Evolutionary conservation across 106 monocot species (phyloP), one percentile per base, ranked within the genome.

Genomic region (Allium sativum): DNA sequence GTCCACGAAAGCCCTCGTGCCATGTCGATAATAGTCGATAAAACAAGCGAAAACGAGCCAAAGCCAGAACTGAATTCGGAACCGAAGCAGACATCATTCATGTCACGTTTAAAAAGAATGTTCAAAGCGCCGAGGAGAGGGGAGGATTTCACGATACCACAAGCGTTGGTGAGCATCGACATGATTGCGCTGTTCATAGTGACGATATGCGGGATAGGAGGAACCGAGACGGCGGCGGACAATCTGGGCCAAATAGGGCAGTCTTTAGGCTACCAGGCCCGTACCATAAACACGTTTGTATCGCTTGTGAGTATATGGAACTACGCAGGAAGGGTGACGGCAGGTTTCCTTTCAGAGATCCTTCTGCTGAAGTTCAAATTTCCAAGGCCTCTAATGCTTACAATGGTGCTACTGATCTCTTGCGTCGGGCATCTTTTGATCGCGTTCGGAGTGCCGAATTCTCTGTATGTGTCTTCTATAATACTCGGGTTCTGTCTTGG

Each of bases 191-290:
- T 93, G 18, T 77, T 93, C 73, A 16, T 84, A 17, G 63, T 84
- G 2, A 82, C 77, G 8, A 79, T 84, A 16, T 88, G 81, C 65
- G 93, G 87, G 0, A 61, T 88, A 7, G 93, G 93, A 18, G 93
- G 93, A 8, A 84, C 84, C 7, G 64, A 88, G 18, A 87, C 92
- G n/a, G 92, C 87, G 2, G 84, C 84, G 61, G 92, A 87, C 78
- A 93, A 93, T 81, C 77, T 93, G 84, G 93, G 84, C 12, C 93
- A 93, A 72, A 93, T 93, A 47, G 93, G 88, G 1, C 70, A 82
- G 20, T 81, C 93, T 0, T 59, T 88, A 8, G 93, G 93, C 15
- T 93, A 93, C 79, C 73, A 81, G 0, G 40, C 59, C 13, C 46
- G 18, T 0, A 77, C 68, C 67, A 77, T 84, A 16, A 62, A 58